phyloP scores from a whole-genome alignment of 768 basidiomycete genomes.

The Lentinula aciculospora region DNA sequence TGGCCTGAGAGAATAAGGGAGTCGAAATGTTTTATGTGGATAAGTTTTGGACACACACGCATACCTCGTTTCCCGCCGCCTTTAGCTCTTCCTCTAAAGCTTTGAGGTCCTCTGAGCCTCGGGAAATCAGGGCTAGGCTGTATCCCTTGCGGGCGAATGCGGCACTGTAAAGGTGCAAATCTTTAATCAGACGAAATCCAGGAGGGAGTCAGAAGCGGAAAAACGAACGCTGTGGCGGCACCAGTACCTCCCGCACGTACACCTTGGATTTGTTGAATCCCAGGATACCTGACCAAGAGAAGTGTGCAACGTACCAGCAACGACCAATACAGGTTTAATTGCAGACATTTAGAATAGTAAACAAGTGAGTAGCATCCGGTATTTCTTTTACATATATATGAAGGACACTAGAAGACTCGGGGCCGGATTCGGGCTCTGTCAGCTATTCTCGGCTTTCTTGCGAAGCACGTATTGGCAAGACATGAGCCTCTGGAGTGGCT shows the following conservation, averaged over 20 bases:
- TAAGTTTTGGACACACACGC: not conserved
- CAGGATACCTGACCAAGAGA: not conserved
- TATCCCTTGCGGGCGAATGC: slow-evolving; percentile 59
- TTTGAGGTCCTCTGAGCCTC: slow-evolving; percentile 45
- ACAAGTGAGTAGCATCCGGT: not conserved
- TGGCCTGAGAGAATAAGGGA: not conserved
- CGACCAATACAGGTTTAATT: slow-evolving; percentile 41
- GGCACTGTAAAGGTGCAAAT: slow-evolving; percentile 31
- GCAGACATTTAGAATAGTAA: not conserved
- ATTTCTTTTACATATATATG: not conserved
- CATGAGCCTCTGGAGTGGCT: too few species aligned
- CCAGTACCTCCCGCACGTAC: slow-evolving; percentile 47
- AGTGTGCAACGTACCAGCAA: slow-evolving; percentile 39
- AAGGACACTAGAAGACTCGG: not conserved
- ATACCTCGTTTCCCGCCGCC: slow-evolving; percentile 48
- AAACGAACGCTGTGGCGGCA: slow-evolving; percentile 50
- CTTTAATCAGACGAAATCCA: not conserved
- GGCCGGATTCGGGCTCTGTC: not conserved
- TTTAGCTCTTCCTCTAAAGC: slow-evolving; percentile 51
- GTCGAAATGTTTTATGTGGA: not conserved
- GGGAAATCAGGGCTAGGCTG: slow-evolving; percentile 59
- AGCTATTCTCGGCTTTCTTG: not conserved
- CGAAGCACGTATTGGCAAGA: not conserved
- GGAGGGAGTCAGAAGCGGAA: not conserved
- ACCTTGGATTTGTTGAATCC: slow-evolving; percentile 22